These are phyloP conservation scores for Fusarium kyushuense DNA, from an alignment of 2,329 filamentous ascomycete genomes.

Conservation along the genomic window DNA sequence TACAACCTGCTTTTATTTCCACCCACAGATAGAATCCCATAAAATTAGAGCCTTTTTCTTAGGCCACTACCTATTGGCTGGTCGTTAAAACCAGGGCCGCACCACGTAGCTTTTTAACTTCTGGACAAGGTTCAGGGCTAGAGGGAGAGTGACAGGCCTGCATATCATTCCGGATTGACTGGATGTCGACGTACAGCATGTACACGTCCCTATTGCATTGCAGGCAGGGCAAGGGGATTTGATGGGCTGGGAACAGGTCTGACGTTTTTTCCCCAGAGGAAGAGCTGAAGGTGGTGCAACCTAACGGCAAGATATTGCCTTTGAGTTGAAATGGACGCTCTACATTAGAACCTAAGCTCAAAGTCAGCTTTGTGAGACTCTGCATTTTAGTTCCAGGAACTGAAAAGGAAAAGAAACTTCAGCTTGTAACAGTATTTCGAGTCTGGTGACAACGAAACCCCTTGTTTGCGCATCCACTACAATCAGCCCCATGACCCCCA, in stretches of 20 bases:
- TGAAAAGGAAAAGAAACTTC: not conserved
- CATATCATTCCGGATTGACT: constrained; percentile 5
- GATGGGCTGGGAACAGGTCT: not conserved
- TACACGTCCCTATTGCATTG: not conserved
- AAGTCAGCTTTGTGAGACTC: not conserved
- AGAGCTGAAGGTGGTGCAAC: not conserved
- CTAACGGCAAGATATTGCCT: not conserved
- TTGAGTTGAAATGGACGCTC: not conserved
- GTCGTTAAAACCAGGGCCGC: not conserved
- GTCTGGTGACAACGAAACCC: constrained; percentile 23
- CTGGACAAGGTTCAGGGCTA: constrained; percentile 10
- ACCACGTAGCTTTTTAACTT: constrained; percentile 8
- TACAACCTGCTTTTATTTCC: not conserved
- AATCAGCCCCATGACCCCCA: constrained; percentile 30
- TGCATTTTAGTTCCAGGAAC: not conserved
- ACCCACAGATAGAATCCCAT: not conserved
- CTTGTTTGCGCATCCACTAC: constrained; percentile 26
- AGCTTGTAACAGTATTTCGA: not conserved
- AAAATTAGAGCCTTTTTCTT: not conserved
- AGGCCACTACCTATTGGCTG: not conserved
- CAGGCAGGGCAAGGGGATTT: not conserved
- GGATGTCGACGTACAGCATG: not conserved
- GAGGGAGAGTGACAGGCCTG: not conserved
- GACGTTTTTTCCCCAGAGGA: too few relatives aligned
- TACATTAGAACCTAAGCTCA: too few relatives aligned